phyloP scores from a whole-genome alignment of 2,329 filamentous ascomycete genomes.

The Botryotinia narcissicola region DNA sequence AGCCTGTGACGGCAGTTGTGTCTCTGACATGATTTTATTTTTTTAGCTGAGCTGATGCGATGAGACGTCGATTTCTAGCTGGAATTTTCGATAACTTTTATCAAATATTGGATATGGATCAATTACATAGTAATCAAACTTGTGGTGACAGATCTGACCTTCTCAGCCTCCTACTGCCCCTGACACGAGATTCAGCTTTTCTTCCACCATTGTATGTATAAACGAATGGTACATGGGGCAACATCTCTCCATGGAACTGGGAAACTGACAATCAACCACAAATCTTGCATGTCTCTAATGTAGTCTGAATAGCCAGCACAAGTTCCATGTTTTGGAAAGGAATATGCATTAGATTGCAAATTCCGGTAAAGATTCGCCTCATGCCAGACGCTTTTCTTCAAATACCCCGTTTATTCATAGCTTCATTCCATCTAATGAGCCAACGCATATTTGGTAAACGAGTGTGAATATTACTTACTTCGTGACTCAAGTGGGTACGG shows the following conservation, averaged over 20 bases:
- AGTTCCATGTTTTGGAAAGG: background rate
- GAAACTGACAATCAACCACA: background rate
- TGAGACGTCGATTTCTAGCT: background rate
- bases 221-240: background rate
- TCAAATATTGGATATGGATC: background rate
- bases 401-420: background rate
- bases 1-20: conserved; percentile 6
- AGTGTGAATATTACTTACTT: background rate
- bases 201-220: background rate
- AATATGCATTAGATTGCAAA: background rate
- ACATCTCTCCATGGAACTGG: background rate
- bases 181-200: background rate
- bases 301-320: background rate
- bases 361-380: background rate
- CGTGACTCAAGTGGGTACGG: background rate
- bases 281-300: background rate
- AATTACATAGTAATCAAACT: background rate
- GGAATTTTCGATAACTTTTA: background rate
- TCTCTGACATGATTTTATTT: background rate
- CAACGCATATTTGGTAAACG: background rate
- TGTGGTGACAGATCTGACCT: background rate
- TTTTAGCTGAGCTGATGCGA: background rate
- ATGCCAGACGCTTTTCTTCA: background rate
- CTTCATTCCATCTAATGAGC: background rate
- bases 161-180: background rate